Evolutionary conservation across 75 land plant species (phyloP), one percentile per base, ranked within the genome.

Genomic region (Selaginella tamariscina): DNA sequence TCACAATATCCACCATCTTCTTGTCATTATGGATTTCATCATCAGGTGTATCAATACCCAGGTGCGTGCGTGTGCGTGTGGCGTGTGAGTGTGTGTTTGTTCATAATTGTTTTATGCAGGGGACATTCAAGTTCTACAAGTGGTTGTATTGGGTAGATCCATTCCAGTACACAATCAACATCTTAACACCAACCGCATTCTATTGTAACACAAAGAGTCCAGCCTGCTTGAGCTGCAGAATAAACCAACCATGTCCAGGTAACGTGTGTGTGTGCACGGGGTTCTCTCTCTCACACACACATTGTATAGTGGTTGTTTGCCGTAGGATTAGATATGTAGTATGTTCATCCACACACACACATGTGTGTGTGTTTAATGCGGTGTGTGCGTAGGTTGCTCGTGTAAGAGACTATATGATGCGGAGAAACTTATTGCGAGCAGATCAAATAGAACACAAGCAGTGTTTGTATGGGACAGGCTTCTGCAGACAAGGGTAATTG

Each of bases 121-220:
- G n/a, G n/a, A n/a, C 9, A 9, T 9, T 59, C 23, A 8, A n/a
- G 8, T 59, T 59, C 26, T 59, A 59, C 62, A 59, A 27, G 62
- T 59, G 62, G 62, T 21, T 59, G n/a, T 59, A 59, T 21, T 59
- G 62, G 62, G 23, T 59, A 5, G 23, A 59, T n/a, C 62, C 62
- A n/a, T 26, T 59, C 24, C 62, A 59, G 62, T 59, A 59, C 62
- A 59, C 62, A 23, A 59, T 59, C 26, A 59, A 59, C 26, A 59
- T 59, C 23, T 21, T 59, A 2, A 59, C 62, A 8, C 26, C 62
- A 5, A 59, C 26, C 26, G 8, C 62, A 5, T 59, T 59, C 26
- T 59, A 21, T n/a, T 59, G 62, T n/a, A n/a, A 59, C 26, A 59
- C 62, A 2, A n/a, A n/a, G 62, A 59, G n/a, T 9, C 24, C 62